Evolutionary conservation across 495 filamentous ascomycete genomes (phyloP).

Genomic region (Xylaria nigripes): DNA sequence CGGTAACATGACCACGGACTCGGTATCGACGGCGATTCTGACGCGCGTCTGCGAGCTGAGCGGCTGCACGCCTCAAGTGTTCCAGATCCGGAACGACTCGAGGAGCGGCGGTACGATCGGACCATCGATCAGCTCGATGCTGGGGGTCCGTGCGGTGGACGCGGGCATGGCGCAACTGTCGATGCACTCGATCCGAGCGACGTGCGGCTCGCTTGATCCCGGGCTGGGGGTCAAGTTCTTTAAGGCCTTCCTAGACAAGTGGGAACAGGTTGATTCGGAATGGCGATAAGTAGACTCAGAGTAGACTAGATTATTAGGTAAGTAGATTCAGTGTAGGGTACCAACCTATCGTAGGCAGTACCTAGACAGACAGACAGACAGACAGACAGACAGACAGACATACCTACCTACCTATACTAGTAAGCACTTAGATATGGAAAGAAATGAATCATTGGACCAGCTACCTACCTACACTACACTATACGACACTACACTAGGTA

Average conservation of each 20-base stretch:
- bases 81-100: constrained; percentile 90
- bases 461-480: too few species aligned
- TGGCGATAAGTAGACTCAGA: constrained; percentile 43
- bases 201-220: constrained; percentile 77
- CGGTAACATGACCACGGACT: constrained; percentile 88
- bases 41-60: constrained; percentile 63
- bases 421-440: too few species aligned
- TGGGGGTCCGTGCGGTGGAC: constrained; percentile 81
- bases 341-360: too few species aligned
- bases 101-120: constrained; percentile 91
- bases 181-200: constrained; percentile 93
- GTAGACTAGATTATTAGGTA: not conserved
- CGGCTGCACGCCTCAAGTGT: constrained; percentile 67
- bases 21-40: constrained; percentile 68
- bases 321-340: not conserved
- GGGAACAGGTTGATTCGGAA: constrained; percentile 78
- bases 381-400: too few species aligned
- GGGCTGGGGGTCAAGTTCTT: constrained; percentile 84
- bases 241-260: constrained; percentile 82
- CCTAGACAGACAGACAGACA: too few species aligned
- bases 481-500: too few species aligned
- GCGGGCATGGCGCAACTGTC: constrained; percentile 86
- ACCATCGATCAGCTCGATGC: constrained; percentile 72
- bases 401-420: too few species aligned
- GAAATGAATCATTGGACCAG: too few species aligned